phyloP scores from a whole-genome alignment of 306 rosid species.

The Oemleria cerasiformis region DNA sequence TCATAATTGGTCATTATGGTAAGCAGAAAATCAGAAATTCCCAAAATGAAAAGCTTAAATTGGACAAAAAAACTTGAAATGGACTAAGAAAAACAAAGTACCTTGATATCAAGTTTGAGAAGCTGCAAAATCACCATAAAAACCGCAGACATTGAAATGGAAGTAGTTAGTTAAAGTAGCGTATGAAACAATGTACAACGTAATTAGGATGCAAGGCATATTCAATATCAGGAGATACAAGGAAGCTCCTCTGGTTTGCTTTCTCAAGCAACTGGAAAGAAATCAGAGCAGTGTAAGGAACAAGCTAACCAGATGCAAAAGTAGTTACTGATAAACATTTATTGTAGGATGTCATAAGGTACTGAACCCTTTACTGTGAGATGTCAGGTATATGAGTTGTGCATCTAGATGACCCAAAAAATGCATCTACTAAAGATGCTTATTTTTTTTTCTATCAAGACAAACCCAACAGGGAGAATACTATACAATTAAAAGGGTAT shows the following conservation, averaged over 20 bases:
- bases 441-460: not conserved
- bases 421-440: not conserved
- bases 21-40: too few relatives aligned
- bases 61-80: too few relatives aligned
- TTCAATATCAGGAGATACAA: constrained; percentile 92
- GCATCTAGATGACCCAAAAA: not conserved
- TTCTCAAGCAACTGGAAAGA: constrained; percentile 59
- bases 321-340: not conserved
- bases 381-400: not conserved
- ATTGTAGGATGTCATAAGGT: not conserved
- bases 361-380: not conserved
- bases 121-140: too few relatives aligned
- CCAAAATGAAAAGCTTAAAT: too few relatives aligned
- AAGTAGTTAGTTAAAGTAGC: too few relatives aligned
- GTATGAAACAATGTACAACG: constrained; percentile 39
- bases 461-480: not conserved
- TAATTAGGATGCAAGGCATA: constrained; percentile 95
- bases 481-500: not conserved
- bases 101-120: too few relatives aligned
- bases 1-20: too few relatives aligned
- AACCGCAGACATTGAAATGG: too few relatives aligned
- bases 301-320: not conserved
- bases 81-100: too few relatives aligned
- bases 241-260: constrained; percentile 68
- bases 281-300: constrained; percentile 18